Base-by-base conservation (phyloP, 2,329 filamentous ascomycete species). In the Curvularia verruculosa region DNA sequence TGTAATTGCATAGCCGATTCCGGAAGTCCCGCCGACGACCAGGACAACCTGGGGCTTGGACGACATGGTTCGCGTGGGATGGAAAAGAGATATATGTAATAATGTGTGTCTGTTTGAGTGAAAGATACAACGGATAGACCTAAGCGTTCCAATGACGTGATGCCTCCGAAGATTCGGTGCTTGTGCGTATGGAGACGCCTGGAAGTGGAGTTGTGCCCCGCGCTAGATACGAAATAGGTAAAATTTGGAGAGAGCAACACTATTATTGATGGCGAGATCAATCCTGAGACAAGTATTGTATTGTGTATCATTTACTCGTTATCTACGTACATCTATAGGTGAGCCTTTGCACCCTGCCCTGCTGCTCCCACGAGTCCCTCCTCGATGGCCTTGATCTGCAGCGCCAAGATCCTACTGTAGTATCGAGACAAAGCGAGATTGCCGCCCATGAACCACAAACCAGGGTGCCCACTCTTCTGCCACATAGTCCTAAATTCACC, bases 341-440 rank as follows among this genome's bases (percentile, higher is more conserved):
- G 50, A 15, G 49, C 45, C 34, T 41, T 58, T 18, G 36, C 21
- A 19, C 18, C 37, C 18, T 44, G 31, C 1, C 28, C 50, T 10
- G 28, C 36, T 31, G 19, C 21, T 28, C 46, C 40, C 12, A 36
- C 31, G 6, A 65, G 45, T 1, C 74, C 73, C 50, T 74, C 70
- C 52, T 72, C 74, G 61, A 77, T 51, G 13, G 73, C 78, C 65
- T 79, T 78, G 39, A 83, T 78, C 63, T 81, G 79, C 69, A 83
- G 54, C 7, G 81, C 80, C 36, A 83, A 46, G 29, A 80, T 75
- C 26, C 78, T 70, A 12, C 79, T 79, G 55, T 74, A 79, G 56
- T 77, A 95, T 41, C 81, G 71, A 3, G 72, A 71, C 43, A 78
- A 68, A 1, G 74, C 73, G 9, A 78, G 66, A 50, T 79, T 78